phyloP scores from a whole-genome alignment of 352 stramenopile genomes.

The Phytophthora pistaciae region DNA sequence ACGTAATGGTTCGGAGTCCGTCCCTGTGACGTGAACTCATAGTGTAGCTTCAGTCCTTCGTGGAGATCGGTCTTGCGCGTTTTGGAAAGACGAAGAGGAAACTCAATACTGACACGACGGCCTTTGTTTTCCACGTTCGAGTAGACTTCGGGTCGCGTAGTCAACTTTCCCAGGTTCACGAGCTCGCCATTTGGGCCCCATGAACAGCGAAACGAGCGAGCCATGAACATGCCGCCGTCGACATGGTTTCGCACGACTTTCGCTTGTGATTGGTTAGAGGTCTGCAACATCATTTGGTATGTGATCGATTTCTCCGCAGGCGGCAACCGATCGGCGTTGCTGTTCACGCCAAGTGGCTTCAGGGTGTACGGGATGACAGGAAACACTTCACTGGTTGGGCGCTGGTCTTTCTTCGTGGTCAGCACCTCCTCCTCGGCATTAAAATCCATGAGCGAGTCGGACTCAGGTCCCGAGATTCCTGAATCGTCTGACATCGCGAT shows the following conservation, averaged over 20 bases:
- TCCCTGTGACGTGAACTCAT: conserved; percentile 52
- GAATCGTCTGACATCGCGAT: conserved; percentile 17
- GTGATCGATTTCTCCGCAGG: conserved; percentile 61
- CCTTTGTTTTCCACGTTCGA: conserved; percentile 26
- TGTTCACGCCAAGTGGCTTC: conserved; percentile 38
- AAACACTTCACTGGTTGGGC: conserved; percentile 48
- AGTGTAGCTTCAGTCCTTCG: conserved; percentile 70
- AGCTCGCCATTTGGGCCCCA: conserved; percentile 84
- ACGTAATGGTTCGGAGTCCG: conserved; percentile 30
- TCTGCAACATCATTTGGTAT: conserved; percentile 74
- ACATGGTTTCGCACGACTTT: conserved; percentile 58
- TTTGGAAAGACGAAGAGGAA: conserved; percentile 50
- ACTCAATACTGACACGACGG: conserved; percentile 57
- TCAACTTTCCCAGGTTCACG: conserved; percentile 65
- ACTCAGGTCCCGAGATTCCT: conserved; percentile 6
- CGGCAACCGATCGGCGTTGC: conserved; percentile 32
- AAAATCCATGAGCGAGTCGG: conserved; percentile 24
- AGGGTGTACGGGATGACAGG: conserved; percentile 38
- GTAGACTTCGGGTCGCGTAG: conserved; percentile 33
- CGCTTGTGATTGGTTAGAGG: conserved; percentile 39
- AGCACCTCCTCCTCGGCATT: conserved; percentile 27
- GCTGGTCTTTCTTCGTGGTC: conserved; percentile 30
- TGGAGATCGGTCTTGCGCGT: conserved; percentile 52
- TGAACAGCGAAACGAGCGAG: conserved; percentile 83
- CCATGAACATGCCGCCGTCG: conserved; percentile 79